Evolutionary conservation across 2,329 filamentous ascomycete genomes (phyloP), one percentile per base, ranked within the genome.

Genomic region (Pseudopithomyces maydicus): DNA sequence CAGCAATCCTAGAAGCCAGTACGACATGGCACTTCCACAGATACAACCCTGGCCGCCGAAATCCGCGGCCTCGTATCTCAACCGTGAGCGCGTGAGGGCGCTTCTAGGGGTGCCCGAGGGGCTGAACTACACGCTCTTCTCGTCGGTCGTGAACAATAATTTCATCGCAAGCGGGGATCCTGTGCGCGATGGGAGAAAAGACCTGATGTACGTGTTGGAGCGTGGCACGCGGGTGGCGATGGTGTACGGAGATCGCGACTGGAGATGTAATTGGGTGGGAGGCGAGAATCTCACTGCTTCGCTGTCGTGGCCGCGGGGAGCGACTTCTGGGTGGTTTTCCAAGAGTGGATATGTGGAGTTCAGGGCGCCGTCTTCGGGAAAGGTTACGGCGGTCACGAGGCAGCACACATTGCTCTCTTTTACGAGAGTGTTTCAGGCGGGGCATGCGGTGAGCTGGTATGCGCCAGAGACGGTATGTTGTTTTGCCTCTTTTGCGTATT

Each of bases 261-360:
- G 77, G 72, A 78, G 78, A 61, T 81, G 80, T 70, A 84, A 83
- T 64, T 84, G 71, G 84, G 75, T 88, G 61, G 90, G 90, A 20
- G 90, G 88, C 26, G 82, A 93, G 73, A 87, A 87, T 3, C 80
- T 90, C 41, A 88, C 87, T 7, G 77, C 65, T 4, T 80, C 80
- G 17, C 49, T 52, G 14, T 26, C 38, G 38, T 52, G 49, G 49
- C 7, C 36, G 4, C 5, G n/a, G n/a, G 6, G n/a, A 3, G 5
- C 17, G 19, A 12, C 3, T 6, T 15, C 42, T 22, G 17, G 45
- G 5, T 20, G 19, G 23, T 23, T 52, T 17, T 1, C 38, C 11
- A 7, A 38, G 2, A 73, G 90, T 0, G 76, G 79, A 20, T 73
- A 79, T 33, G 61, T 38, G 23, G n/a, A 33, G 7, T 15, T 52